phyloP scores from a whole-genome alignment of 2,329 filamentous ascomycete species.

The Waltergamsia citrina region DNA sequence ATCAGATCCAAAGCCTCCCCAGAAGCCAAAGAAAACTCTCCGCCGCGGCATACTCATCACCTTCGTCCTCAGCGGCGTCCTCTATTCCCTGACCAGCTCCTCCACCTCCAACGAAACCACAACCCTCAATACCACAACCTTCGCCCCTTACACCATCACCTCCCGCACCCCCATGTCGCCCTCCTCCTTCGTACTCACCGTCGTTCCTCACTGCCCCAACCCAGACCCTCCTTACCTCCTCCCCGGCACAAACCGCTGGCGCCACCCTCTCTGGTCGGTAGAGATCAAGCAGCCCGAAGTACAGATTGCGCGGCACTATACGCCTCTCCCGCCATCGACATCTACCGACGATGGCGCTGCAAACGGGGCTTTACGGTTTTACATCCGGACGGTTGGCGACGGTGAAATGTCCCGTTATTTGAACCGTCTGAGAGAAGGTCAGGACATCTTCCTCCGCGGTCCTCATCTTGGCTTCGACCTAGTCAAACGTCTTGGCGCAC shows the following conservation, averaged over 20 bases:
- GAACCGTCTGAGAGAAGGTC: constrained; percentile 50
- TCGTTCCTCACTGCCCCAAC: constrained; percentile 32
- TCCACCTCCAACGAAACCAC: constrained; percentile 11
- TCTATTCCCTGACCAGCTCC: constrained; percentile 13
- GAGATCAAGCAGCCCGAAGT: constrained; percentile 92
- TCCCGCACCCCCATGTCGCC: constrained; percentile 53
- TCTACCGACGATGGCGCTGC: constrained; percentile 4
- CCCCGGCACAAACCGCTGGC: constrained; percentile 16
- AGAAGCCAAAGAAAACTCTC: constrained; percentile 2
- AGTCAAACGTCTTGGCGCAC: constrained; percentile 16
- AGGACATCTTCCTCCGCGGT: constrained; percentile 66
- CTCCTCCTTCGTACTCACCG: constrained; percentile 59
- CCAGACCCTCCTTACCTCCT: constrained; percentile 17
- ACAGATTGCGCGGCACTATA: constrained; percentile 87
- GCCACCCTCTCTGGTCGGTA: constrained; percentile 69
- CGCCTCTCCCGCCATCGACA: constrained; percentile 62
- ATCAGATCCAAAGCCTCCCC: background rate
- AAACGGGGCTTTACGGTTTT: constrained; percentile 51
- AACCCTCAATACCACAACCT: constrained; percentile 47
- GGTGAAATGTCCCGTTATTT: constrained; percentile 86
- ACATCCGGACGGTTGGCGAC: constrained; percentile 67
- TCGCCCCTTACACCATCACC: constrained; percentile 57
- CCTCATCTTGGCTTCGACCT: constrained; percentile 62
- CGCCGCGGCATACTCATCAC: constrained; percentile 12
- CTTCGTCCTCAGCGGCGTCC: constrained; percentile 11